Evolutionary conservation across 352 stramenopile species (phyloP), one percentile per base, ranked within the genome.

Genomic region (Globisporangium mamillatum): DNA sequence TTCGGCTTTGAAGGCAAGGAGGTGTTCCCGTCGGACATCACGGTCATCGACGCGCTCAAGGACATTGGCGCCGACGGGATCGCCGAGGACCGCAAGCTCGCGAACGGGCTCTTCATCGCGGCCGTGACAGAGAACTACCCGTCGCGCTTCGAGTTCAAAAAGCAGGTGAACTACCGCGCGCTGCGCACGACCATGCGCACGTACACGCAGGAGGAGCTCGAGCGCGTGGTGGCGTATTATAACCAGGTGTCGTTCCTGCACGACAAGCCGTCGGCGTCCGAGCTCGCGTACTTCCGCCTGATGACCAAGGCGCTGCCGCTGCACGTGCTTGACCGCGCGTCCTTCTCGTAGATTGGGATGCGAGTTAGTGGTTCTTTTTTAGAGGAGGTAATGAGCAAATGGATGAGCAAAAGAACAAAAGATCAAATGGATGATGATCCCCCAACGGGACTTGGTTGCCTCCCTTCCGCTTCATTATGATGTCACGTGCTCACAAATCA

Each of bases 51-150:
- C 22, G 79, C 89, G 38, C 74, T 96, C 57, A 84, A 81, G 60
- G 85, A 94, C 60, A 75, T 96, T 61, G 78, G 81, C 52, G 69
- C 72, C 16, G 75, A 82, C n/a, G 89, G 89, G n/a, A 79, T 88
- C 46, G 73, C 82, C 63, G 70, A 72, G 44, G 72, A 80, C 50
- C 85, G 86, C 60, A 81, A 84, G 75, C 79, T 96, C 24, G 73
- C 75, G 64, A 96, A 96, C 75, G 89, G 89, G 5, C 69, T 96
- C 14, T 93, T 96, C 59, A 60, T 96, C 24, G 87, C 84, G 20
- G 89, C 89, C n/a, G 77, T 80, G 63, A 93, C 89, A 12, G 84
- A 95, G 72, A 94, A 95, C 74, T 96, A 84, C 73, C 89, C 87
- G 55, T 88, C 81, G 56, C 85, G 83, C 67, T 74, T 76, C 38